phyloP scores from a whole-genome alignment of 2,329 filamentous ascomycete genomes.

The Claviceps paspali region DNA sequence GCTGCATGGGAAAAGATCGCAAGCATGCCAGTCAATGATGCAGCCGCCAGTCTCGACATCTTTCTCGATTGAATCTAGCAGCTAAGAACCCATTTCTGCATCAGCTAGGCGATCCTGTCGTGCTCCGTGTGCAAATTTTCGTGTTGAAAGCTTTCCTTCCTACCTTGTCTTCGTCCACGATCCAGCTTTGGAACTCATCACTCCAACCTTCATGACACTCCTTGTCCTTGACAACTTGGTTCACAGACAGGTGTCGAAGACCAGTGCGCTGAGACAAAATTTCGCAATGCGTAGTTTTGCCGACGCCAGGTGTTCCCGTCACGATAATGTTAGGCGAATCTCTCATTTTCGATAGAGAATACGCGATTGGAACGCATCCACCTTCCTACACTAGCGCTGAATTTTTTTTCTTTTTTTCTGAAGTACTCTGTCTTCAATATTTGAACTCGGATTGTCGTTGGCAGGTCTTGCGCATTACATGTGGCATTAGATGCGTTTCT shows the following conservation, averaged over 20 bases:
- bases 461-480: not conserved
- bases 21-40: constrained; percentile 96
- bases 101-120: constrained; percentile 6
- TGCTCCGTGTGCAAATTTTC: no score
- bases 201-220: constrained; percentile 80
- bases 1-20: constrained; percentile 81
- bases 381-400: no score
- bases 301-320: constrained; percentile 88
- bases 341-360: constrained; percentile 19
- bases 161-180: constrained; percentile 94
- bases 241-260: constrained; percentile 72
- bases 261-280: constrained; percentile 60
- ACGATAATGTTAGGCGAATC: constrained; percentile 75
- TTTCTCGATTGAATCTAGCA: constrained; percentile 80
- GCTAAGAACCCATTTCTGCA: constrained; percentile 27
- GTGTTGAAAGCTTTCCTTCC: constrained; percentile 12
- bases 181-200: constrained; percentile 71
- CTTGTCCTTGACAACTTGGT: constrained; percentile 79
- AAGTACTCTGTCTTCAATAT: not conserved
- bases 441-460: not conserved
- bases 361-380: no score
- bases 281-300: constrained; percentile 88
- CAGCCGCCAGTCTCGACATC: constrained; percentile 65
- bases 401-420: no score
- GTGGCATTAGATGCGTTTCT: no score